Percentiles rank a stretch among this genome's conserved stretches.
Evolutionary conservation across 768 basidiomycete species (phyloP).

Genomic region (Trametes cubensis): DNA sequence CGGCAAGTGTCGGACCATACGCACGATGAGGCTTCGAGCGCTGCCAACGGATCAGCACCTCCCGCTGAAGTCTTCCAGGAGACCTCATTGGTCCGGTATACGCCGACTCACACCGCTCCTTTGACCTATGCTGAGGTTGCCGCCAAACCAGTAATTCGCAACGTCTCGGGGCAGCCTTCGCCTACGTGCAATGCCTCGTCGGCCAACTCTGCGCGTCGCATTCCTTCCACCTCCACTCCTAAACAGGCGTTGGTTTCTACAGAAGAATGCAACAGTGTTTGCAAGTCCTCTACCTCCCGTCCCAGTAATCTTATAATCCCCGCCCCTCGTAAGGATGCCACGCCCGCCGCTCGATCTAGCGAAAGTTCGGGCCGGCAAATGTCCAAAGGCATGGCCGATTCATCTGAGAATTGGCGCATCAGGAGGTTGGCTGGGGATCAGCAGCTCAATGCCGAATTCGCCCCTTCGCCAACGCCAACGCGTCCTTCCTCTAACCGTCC

Average conservation of each 20-base stretch:
- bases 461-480: neutral
- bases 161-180: neutral
- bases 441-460: slow-evolving; percentile 1
- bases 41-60: no score
- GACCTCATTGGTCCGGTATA: neutral
- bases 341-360: neutral
- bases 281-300: neutral
- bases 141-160: neutral
- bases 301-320: neutral
- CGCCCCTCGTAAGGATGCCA: neutral
- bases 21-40: no score
- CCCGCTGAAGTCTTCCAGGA: neutral
- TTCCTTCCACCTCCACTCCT: no score
- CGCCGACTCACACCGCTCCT: neutral
- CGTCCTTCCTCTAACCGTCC: neutral
- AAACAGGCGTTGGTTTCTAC: neutral
- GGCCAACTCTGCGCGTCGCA: neutral
- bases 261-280: no score
- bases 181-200: neutral
- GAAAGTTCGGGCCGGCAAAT: neutral
- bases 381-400: neutral
- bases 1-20: neutral
- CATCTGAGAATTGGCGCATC: neutral
- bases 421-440: neutral
- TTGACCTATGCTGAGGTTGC: neutral